phyloP scores from a whole-genome alignment of 2,329 filamentous ascomycete species.

The Neonectria magnoliae region DNA sequence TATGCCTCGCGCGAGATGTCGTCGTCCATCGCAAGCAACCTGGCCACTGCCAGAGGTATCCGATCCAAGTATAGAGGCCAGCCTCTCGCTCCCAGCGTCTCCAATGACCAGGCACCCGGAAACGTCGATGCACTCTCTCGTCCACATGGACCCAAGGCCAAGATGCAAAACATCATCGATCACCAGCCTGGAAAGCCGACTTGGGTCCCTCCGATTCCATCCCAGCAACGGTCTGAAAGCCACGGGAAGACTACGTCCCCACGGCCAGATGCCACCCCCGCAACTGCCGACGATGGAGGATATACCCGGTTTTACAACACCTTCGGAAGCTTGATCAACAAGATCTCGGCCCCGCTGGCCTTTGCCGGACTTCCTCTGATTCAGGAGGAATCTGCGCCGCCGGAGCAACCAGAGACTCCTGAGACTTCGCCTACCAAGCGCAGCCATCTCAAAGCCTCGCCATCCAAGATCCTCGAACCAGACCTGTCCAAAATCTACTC shows the following conservation, averaged over 20 bases:
- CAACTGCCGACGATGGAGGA: conserved; percentile 71
- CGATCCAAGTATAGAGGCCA: conserved; percentile 71
- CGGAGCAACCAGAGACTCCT: conserved; percentile 48
- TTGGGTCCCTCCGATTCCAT: conserved; percentile 58
- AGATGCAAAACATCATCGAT: conserved; percentile 67
- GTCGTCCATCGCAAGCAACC: conserved; percentile 87
- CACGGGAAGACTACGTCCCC: conserved; percentile 41
- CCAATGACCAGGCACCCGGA: conserved; percentile 77
- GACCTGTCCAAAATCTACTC: conserved; percentile 88
- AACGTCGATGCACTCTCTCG: conserved; percentile 69
- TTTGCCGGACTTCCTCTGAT: conserved; percentile 91
- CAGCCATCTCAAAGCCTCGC: conserved; percentile 48
- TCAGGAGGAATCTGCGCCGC: conserved; percentile 55
- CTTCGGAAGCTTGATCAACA: conserved; percentile 88
- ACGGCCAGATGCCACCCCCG: conserved; percentile 38
- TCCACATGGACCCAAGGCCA: conserved; percentile 59
- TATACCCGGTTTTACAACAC: conserved; percentile 93
- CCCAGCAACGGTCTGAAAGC: conserved; percentile 38
- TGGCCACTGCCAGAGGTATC: conserved; percentile 87
- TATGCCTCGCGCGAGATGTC: conserved; percentile 74
- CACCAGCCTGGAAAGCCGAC: conserved; percentile 62
- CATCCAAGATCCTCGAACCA: conserved; percentile 54
- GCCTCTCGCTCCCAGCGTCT: conserved; percentile 76
- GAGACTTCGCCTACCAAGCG: conserved; percentile 52
- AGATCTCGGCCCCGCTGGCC: conserved; percentile 87